Conservation (phyloP, 768 basidiomycete genomes). For the Cyclocybe aegerita region DNA sequence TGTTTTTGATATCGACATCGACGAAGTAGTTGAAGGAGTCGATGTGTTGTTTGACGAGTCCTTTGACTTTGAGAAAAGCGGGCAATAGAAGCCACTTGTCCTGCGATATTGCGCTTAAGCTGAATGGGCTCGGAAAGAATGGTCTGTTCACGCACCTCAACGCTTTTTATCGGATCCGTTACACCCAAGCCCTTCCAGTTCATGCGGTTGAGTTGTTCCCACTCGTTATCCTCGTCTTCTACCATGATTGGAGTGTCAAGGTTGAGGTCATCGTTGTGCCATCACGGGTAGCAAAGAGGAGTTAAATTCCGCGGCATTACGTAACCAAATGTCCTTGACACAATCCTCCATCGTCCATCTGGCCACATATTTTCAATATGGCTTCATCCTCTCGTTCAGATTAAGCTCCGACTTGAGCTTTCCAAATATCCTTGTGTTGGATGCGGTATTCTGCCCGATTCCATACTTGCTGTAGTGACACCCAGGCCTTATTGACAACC, state of each 20-base stretch:
- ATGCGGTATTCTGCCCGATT: no score
- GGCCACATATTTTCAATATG: no score
- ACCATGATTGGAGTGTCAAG: not conserved
- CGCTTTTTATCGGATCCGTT: slow-evolving; percentile 87
- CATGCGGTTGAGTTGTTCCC: slow-evolving; percentile 56
- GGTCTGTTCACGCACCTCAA: slow-evolving; percentile 65
- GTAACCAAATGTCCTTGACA: no score
- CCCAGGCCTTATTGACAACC: no score
- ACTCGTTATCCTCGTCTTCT: slow-evolving; percentile 39
- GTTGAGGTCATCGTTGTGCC: not conserved
- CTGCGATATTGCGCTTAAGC: slow-evolving; percentile 36
- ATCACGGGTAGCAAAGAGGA: no score
- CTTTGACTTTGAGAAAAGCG: slow-evolving; percentile 96
- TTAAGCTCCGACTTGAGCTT: no score
- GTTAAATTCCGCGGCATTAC: not conserved
- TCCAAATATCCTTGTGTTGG: no score
- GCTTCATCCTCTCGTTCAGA: no score
- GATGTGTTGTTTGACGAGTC: slow-evolving; percentile 98
- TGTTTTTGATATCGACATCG: slow-evolving; percentile 95
- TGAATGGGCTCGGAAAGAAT: not conserved
- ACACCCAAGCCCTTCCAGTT: slow-evolving; percentile 77
- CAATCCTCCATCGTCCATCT: no score
- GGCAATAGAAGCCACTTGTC: slow-evolving; percentile 99
- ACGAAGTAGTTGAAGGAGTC: slow-evolving; percentile 99
- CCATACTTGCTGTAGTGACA: no score